Conservation (phyloP, 768 basidiomycete genomes). For the Russula abietina region DNA sequence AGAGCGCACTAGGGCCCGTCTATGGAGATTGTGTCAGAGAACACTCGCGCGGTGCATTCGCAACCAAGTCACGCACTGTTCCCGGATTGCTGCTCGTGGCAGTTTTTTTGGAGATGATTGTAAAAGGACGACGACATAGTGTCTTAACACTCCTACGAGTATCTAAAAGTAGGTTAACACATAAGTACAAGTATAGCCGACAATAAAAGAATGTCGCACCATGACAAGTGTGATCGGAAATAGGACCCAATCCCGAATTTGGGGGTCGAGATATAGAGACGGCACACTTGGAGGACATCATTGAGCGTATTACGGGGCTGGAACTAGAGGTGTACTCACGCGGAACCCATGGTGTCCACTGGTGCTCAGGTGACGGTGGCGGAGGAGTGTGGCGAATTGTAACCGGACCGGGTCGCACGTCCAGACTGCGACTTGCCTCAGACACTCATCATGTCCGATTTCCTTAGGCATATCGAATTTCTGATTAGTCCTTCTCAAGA, state of each 20-base stretch:
- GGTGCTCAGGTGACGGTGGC: background rate
- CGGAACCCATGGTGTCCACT: slow-evolving; percentile 14
- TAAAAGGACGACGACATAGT: slow-evolving; percentile 85
- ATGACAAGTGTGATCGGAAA: slow-evolving; percentile 97
- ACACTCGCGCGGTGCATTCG: background rate
- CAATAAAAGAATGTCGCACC: slow-evolving; percentile 43
- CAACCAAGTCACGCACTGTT: slow-evolving; percentile 65
- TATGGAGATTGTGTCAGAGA: slow-evolving; percentile 28
- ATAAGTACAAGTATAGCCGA: slow-evolving; percentile 3
- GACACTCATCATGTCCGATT: slow-evolving; percentile 12
- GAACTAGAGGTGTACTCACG: slow-evolving; percentile 9
- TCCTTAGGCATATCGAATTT: slow-evolving; percentile 20
- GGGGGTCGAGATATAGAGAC: slow-evolving; percentile 81
- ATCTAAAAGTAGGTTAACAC: slow-evolving; percentile 45
- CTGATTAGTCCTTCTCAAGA: slow-evolving; percentile 17
- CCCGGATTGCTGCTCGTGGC: slow-evolving; percentile 70
- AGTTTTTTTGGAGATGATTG: slow-evolving; percentile 80
- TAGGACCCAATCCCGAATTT: slow-evolving; percentile 90
- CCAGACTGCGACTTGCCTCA: background rate
- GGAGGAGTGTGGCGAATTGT: background rate
- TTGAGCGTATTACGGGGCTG: slow-evolving; percentile 25
- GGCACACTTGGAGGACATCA: slow-evolving; percentile 28
- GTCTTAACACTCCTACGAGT: slow-evolving; percentile 85
- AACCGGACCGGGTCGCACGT: background rate
- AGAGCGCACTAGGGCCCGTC: slow-evolving; percentile 74